Evolutionary conservation across 148 eudicot species (phyloP).

Genomic region (Vaccinium myrtillus): DNA sequence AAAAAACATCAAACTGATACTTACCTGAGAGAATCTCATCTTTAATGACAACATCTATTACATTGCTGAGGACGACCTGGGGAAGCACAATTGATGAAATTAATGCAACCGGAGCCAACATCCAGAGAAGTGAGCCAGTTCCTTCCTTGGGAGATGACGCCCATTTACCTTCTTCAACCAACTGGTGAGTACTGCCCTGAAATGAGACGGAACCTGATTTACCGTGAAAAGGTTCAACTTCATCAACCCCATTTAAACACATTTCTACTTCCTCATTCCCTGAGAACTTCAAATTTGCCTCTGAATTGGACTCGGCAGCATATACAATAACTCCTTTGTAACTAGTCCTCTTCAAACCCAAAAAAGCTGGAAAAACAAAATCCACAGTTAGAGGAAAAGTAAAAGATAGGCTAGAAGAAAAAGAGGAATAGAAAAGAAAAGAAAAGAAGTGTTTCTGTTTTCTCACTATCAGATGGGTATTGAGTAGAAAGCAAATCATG

Average conservation of each 20-base stretch:
- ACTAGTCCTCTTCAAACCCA: conserved; percentile 25
- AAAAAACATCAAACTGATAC: background rate
- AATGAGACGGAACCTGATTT: conserved; percentile 85
- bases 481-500: background rate
- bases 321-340: conserved; percentile 23
- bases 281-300: conserved; percentile 17
- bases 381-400: conserved; percentile 22
- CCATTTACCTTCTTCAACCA: conserved; percentile 56
- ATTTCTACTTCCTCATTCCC: conserved; percentile 17
- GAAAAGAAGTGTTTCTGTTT: background rate
- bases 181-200: conserved; percentile 60
- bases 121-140: conserved; percentile 68
- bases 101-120: conserved; percentile 62
- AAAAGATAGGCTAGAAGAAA: background rate
- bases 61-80: conserved; percentile 44
- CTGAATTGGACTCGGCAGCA: conserved; percentile 25
- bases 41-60: conserved; percentile 39
- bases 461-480: background rate
- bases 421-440: background rate
- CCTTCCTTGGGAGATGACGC: conserved; percentile 56
- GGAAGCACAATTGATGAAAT: conserved; percentile 70
- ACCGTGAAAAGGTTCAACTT: conserved; percentile 64
- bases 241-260: conserved; percentile 23
- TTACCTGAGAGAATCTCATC: conserved; percentile 59
- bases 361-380: conserved; percentile 25